Conservation (phyloP, 2,329 filamentous ascomycete genomes). For the Paraconiothyrium sp. region DNA sequence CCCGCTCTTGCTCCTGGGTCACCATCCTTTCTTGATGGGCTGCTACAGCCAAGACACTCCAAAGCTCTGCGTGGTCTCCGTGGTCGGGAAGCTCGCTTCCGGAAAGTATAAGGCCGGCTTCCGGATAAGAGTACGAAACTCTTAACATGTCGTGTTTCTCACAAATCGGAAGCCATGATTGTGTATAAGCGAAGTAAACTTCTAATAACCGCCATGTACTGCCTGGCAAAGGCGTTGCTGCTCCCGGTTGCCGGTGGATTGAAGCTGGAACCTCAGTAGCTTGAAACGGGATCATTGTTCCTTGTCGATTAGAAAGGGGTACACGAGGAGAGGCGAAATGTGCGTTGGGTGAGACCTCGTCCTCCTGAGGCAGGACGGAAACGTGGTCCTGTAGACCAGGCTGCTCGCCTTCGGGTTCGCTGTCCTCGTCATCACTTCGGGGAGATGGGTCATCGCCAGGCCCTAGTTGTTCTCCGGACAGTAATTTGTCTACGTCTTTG, state of each 20-base stretch:
- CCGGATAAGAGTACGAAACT: conserved; percentile 64
- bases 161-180: conserved; percentile 79
- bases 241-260: conserved; percentile 29
- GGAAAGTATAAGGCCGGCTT: conserved; percentile 50
- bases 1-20: conserved; percentile 9
- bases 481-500: conserved; percentile 69
- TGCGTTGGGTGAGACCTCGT: conserved; percentile 15
- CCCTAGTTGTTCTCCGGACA: conserved; percentile 57
- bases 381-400: conserved; percentile 16
- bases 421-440: conserved; percentile 40
- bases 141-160: conserved; percentile 72
- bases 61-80: conserved; percentile 56
- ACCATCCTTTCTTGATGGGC: conserved; percentile 34
- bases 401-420: conserved; percentile 29
- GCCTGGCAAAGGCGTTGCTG: conserved; percentile 53
- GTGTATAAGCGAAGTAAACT: conserved; percentile 78
- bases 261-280: not conserved
- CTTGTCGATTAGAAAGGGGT: conserved; percentile 4
- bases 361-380: conserved; percentile 16
- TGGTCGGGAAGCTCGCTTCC: conserved; percentile 34
- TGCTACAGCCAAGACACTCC: conserved; percentile 56
- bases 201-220: conserved; percentile 72
- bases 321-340: conserved; percentile 9
- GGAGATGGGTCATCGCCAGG: conserved; percentile 25
- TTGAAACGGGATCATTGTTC: not conserved